These are phyloP conservation scores for Aureobasidium namibiae DNA, from an alignment of 2,329 filamentous ascomycete genomes.

Conservation along the genomic window DNA sequence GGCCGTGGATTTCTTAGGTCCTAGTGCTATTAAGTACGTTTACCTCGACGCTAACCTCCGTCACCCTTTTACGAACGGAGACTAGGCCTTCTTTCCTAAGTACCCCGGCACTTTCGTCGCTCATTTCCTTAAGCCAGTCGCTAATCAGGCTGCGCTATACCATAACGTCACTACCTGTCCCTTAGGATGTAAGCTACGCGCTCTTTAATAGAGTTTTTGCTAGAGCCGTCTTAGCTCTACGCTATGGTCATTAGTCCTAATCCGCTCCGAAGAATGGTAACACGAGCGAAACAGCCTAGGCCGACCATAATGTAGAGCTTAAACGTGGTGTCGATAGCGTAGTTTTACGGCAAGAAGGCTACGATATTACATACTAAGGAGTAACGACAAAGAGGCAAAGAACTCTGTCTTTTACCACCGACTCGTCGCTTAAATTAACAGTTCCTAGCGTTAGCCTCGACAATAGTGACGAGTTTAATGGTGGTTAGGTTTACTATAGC, in stretches of 20 bases:
- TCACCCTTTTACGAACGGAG: background rate
- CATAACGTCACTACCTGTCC: background rate
- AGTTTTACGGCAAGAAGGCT: background rate
- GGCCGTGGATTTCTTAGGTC: background rate
- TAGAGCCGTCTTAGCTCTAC: background rate
- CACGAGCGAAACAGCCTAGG: background rate
- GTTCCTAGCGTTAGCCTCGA: background rate
- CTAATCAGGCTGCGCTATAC: background rate
- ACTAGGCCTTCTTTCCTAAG: background rate
- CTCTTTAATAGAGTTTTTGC: background rate
- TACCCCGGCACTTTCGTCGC: background rate
- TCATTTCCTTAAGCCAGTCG: background rate
- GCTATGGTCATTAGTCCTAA: background rate
- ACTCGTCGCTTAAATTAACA: background rate
- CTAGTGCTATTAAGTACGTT: background rate
- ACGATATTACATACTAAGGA: background rate
- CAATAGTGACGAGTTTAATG: background rate
- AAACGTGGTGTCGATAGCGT: background rate
- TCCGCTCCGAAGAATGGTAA: background rate
- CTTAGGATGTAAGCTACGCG: background rate
- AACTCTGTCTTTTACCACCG: background rate
- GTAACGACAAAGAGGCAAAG: background rate
- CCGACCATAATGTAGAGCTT: background rate
- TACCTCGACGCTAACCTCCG: constrained; percentile 3
- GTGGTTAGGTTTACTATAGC: background rate